phyloP scores from a whole-genome alignment of 2,329 filamentous ascomycete genomes.

The Pseudomassariella vexata region DNA sequence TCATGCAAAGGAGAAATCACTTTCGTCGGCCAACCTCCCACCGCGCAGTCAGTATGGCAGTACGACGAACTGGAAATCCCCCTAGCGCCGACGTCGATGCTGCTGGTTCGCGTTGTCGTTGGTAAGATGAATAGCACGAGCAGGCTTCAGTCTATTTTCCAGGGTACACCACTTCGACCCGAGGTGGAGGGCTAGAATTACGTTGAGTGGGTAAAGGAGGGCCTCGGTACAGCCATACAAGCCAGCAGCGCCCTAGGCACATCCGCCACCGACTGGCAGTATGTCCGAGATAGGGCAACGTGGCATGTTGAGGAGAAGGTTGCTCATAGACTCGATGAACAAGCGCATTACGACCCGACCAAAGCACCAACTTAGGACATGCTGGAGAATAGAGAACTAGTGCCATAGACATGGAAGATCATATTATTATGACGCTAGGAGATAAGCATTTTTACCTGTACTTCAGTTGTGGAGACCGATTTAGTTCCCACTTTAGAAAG shows the following conservation, averaged over 20 bases:
- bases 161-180: conserved; percentile 22
- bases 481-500: conserved; percentile 10
- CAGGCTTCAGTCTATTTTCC: conserved; percentile 22
- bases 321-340: conserved; percentile 32
- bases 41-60: conserved; percentile 12
- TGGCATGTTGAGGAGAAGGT: conserved; percentile 32
- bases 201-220: conserved; percentile 35
- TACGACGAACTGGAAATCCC: conserved; percentile 21
- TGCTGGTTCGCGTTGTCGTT: conserved; percentile 19
- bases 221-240: conserved; percentile 20
- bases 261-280: conserved; percentile 24
- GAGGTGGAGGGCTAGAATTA: conserved; percentile 32
- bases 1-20: conserved; percentile 25
- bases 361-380: conserved; percentile 3
- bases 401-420: not conserved
- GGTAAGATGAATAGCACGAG: conserved; percentile 25
- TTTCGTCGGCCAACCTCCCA: conserved; percentile 1
- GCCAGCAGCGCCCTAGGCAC: conserved; percentile 27
- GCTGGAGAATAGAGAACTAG: not conserved
- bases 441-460: not conserved
- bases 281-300: conserved; percentile 29
- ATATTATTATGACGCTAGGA: not conserved
- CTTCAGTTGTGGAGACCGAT: too few relatives aligned
- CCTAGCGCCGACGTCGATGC: conserved; percentile 2
- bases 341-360: not conserved